These are phyloP conservation scores for Microdochium paspali DNA, from an alignment of 2,329 filamentous ascomycete genomes.

Conservation along the genomic window DNA sequence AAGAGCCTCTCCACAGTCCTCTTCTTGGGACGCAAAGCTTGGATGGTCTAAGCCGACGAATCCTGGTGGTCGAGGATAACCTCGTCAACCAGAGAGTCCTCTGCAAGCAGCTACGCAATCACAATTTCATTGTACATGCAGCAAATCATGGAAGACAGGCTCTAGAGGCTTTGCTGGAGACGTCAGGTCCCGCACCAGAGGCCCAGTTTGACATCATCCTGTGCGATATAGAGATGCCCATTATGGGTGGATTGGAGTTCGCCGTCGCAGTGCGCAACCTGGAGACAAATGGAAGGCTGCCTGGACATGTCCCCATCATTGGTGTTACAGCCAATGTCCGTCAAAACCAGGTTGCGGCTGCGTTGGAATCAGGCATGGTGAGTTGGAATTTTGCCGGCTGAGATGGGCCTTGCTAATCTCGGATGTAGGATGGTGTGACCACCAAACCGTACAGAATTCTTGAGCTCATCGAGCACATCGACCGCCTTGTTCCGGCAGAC, in stretches of 20 bases:
- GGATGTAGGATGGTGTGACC: conserved; percentile 14
- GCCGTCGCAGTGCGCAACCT: conserved; percentile 11
- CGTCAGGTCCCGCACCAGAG: background rate
- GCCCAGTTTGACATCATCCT: conserved; percentile 13
- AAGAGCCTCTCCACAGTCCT: conserved; percentile 10
- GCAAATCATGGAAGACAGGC: conserved; percentile 50
- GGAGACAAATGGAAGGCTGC: conserved; percentile 7
- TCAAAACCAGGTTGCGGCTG: conserved; percentile 13
- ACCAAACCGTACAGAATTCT: conserved; percentile 17
- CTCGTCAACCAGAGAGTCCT: conserved; percentile 50
- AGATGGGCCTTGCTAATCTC: conserved; percentile 1
- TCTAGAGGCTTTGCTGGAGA: conserved; percentile 23
- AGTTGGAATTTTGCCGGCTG: background rate
- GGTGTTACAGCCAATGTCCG: conserved; percentile 18
- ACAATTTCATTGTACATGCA: conserved; percentile 40
- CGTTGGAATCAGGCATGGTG: conserved; percentile 17
- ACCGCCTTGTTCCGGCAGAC: conserved; percentile 7
- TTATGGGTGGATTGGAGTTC: conserved; percentile 17
- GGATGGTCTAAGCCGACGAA: conserved; percentile 1
- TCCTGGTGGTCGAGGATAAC: conserved; percentile 53
- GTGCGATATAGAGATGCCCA: conserved; percentile 18
- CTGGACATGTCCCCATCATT: conserved; percentile 13
- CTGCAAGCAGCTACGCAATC: conserved; percentile 37
- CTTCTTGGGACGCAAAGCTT: background rate
- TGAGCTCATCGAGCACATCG: conserved; percentile 15